Conservation (phyloP, 192 early-diverging fungal species). For the Tieghemiomyces parasiticus region DNA sequence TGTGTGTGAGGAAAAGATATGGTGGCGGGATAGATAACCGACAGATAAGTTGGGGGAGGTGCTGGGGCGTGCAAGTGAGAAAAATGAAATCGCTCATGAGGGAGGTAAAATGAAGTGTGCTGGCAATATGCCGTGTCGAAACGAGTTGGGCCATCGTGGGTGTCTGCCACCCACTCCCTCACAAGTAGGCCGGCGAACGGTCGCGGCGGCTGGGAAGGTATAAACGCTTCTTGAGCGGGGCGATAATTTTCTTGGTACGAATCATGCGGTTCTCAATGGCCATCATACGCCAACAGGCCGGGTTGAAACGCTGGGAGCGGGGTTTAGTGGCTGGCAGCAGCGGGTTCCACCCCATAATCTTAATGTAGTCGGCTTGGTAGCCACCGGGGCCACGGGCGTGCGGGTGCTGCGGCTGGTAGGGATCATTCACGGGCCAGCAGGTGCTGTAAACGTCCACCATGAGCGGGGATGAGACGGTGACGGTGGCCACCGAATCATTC, state of each 20-base stretch:
- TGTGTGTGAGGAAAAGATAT: no score
- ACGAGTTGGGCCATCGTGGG: no score
- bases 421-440: conserved; percentile 8
- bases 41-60: no score
- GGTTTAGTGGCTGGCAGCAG: conserved; percentile 2
- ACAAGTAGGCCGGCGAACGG: no score
- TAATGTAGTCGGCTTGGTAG: conserved; percentile 5
- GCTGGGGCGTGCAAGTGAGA: no score
- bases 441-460: conserved; percentile 5
- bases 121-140: no score
- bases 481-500: neutral
- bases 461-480: neutral
- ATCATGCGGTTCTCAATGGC: conserved; percentile 11
- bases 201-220: conserved; percentile 2
- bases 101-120: no score
- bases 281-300: conserved; percentile 10
- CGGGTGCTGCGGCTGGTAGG: neutral
- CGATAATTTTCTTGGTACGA: neutral
- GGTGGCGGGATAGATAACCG: no score
- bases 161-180: no score
- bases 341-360: conserved; percentile 1
- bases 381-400: no score
- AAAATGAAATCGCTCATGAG: no score
- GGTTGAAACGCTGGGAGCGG: neutral
- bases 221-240: conserved; percentile 8